Evolutionary conservation across 768 basidiomycete species (phyloP), one percentile per base, ranked within the genome.

Genomic region (Dioszegia crocea): DNA sequence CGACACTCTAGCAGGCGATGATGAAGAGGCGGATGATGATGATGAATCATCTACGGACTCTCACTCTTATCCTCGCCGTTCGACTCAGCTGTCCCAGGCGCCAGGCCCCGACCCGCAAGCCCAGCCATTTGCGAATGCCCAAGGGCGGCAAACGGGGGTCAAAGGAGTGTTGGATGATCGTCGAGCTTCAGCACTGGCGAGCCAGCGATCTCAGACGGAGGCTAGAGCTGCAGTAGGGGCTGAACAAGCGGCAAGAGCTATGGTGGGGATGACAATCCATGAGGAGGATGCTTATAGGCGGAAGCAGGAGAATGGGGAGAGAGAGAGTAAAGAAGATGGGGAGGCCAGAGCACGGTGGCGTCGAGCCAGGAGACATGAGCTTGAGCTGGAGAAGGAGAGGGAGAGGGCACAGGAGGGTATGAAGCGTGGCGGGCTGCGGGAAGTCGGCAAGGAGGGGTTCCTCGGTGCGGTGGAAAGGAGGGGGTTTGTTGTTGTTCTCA

Each of bases 401-500:
- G 50, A 48, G 39, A 57, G 53, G 19, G 46, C 44, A 40, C 39
- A 47, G 4, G 56, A 59, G 10, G 50, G 46, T 17, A 14, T 55
- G 9, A 50, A 56, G 33, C 62, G 61, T 40, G 61, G 60, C 0
- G 68, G 69, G 27, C 40, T 75, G 61, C 65, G 60, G 40, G 71
- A 76, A 31, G 51, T 76, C 6, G 74, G 70, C 1, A 59, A 59
- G 39, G 66, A 68, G 19, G 70, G 68, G 12, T 72, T 71, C 30
- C 33, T 76, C 2, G 38, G 45, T n/a, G 71, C 70, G 24, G 68
- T 76, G 5, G 74, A 76, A 60, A 57, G 64, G 48, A 40, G 36
- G n/a, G 74, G 74, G 8, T 76, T 71, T 71, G 74, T 70, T 0
- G 60, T 70, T 29, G 64, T 76, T 0, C 51, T 76, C n/a, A 64